Evolutionary conservation across 495 filamentous ascomycete genomes (phyloP).

Genomic region (Penicillium coprophilum): DNA sequence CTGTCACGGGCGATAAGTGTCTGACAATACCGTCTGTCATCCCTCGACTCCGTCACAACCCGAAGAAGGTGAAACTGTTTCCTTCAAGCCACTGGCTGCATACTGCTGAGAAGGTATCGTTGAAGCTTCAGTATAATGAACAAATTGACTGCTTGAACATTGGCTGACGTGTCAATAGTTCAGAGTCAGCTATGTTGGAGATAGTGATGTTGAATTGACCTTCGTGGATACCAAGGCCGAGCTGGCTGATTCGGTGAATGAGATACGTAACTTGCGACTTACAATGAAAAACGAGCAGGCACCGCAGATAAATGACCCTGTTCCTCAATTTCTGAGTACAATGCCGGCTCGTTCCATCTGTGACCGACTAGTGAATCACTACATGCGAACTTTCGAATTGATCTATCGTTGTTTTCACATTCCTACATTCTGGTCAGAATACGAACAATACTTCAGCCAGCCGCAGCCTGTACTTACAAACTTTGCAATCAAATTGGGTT

Average conservation of each 20-base stretch:
- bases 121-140: not conserved
- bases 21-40: conserved; percentile 3
- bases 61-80: conserved; percentile 41
- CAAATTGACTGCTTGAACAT: not conserved
- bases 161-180: conserved; percentile 2
- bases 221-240: conserved; percentile 17
- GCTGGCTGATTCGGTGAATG: conserved; percentile 17
- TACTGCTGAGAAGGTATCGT: conserved; percentile 38
- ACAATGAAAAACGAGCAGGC: conserved; percentile 22
- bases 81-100: conserved; percentile 43
- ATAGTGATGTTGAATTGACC: conserved; percentile 7
- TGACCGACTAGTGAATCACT: conserved; percentile 46
- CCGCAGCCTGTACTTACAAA: conserved; percentile 23
- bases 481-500: conserved; percentile 26
- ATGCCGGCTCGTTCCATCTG: conserved; percentile 22
- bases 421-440: conserved; percentile 43
- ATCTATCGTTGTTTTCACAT: conserved; percentile 47
- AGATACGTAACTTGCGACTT: conserved; percentile 19
- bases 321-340: conserved; percentile 20
- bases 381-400: conserved; percentile 49
- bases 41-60: conserved; percentile 17
- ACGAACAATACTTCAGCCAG: conserved; percentile 37
- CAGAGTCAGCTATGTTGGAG: conserved; percentile 11
- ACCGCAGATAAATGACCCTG: conserved; percentile 17
- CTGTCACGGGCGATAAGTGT: conserved; percentile 9